Percentiles rank a stretch among this genome's conserved stretches.
Evolutionary conservation across 495 filamentous ascomycete genomes (phyloP).

Genomic region (Apiosordaria backusii): DNA sequence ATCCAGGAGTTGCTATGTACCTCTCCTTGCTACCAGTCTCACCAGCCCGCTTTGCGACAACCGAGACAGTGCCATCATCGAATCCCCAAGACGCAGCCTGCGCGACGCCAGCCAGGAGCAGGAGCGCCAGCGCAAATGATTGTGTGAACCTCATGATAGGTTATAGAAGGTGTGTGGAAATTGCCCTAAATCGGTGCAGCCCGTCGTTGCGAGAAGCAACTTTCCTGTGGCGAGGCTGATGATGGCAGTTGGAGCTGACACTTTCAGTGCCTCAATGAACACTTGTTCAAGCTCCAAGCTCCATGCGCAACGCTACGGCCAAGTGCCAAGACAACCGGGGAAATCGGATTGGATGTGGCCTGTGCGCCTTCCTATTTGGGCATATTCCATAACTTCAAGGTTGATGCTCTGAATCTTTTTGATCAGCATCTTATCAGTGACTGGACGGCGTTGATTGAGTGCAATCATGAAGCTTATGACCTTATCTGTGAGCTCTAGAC

Average conservation of each 20-base stretch:
- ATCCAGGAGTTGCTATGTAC: conserved; percentile 43
- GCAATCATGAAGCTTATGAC: no score
- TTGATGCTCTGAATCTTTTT: not conserved
- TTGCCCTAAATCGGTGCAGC: conserved; percentile 1
- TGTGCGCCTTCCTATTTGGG: not conserved
- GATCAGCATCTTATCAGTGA: not conserved
- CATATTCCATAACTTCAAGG: not conserved
- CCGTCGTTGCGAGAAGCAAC: conserved; percentile 12
- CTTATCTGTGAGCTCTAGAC: no score
- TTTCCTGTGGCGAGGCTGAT: conserved; percentile 21
- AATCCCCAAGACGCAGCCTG: conserved; percentile 79
- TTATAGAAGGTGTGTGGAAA: conserved; percentile 14
- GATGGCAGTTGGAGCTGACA: conserved; percentile 23
- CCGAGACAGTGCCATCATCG: conserved; percentile 75
- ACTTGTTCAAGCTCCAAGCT: conserved; percentile 31
- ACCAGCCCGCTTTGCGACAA: conserved; percentile 62
- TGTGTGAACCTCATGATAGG: conserved; percentile 48
- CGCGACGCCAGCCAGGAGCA: conserved; percentile 45
- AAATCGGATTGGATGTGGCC: not conserved
- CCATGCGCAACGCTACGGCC: conserved; percentile 11
- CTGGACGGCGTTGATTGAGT: no score
- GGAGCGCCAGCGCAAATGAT: conserved; percentile 47
- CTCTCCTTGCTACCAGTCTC: conserved; percentile 67
- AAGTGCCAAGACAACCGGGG: not conserved
- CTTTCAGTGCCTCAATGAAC: conserved; percentile 26